These are phyloP conservation scores for Ustilago xerochloae DNA, from an alignment of 1,284 basidiomycete genomes.

Conservation along the genomic window DNA sequence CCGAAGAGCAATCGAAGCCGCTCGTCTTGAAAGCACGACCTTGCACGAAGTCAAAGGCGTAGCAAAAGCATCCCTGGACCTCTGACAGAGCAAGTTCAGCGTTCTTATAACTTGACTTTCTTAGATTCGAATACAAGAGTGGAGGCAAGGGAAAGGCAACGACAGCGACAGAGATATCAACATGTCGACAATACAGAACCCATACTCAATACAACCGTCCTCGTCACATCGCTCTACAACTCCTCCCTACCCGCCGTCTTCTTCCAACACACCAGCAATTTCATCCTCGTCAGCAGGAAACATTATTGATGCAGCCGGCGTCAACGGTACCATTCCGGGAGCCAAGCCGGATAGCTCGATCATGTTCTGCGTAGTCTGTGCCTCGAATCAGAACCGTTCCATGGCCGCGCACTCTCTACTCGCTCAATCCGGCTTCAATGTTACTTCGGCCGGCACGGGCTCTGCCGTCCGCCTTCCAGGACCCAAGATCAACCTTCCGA, in stretches of 20 bases:
- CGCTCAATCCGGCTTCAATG: conserved; percentile 84
- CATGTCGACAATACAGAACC: conserved; percentile 24
- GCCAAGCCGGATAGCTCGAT: conserved; percentile 25
- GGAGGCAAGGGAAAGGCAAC: too few relatives aligned
- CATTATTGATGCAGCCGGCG: conserved; percentile 11
- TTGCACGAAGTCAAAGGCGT: too few relatives aligned
- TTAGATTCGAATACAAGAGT: too few relatives aligned
- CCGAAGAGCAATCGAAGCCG: too few relatives aligned
- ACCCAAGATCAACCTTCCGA: conserved; percentile 95
- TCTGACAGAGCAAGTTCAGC: too few relatives aligned
- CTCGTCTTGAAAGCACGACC: too few relatives aligned
- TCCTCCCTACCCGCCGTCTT: conserved; percentile 15
- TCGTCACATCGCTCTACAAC: conserved; percentile 14
- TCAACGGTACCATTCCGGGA: conserved; percentile 21
- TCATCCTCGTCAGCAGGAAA: not conserved
- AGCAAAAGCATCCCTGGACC: too few relatives aligned
- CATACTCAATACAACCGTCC: conserved; percentile 13
- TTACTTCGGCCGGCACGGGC: conserved; percentile 94
- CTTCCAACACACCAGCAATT: conserved; percentile 3
- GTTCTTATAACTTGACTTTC: too few relatives aligned
- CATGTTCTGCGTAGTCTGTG: conserved; percentile 93
- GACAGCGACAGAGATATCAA: too few relatives aligned
- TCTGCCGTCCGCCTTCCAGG: conserved; percentile 96
- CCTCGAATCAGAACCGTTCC: conserved; percentile 97
- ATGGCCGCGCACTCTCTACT: conserved; percentile 98